Evolutionary conservation across 306 rosid genomes (phyloP).

Genomic region (Hippophae tibetana): DNA sequence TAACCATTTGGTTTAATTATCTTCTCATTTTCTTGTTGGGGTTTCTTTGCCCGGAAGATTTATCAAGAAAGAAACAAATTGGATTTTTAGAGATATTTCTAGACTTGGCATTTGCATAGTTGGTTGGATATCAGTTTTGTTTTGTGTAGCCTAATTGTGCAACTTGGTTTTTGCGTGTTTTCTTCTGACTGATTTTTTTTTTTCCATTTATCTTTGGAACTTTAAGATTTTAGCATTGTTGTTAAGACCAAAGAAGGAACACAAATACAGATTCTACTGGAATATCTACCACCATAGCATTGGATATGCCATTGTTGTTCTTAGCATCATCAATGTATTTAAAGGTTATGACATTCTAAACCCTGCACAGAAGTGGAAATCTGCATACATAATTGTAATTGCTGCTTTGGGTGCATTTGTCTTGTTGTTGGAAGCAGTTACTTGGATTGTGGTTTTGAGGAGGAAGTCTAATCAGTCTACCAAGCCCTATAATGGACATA

Average conservation of each 20-base stretch:
- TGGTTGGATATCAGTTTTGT: background rate
- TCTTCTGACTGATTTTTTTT: constrained; percentile 6
- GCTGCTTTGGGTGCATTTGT: constrained; percentile 41
- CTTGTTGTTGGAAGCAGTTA: constrained; percentile 50
- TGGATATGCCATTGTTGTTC: constrained; percentile 46
- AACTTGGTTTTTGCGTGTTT: constrained; percentile 1
- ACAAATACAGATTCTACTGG: constrained; percentile 62
- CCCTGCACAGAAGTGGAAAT: constrained; percentile 52
- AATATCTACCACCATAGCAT: constrained; percentile 71
- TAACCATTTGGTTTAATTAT: background rate
- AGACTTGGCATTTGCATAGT: background rate
- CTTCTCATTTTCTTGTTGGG: background rate
- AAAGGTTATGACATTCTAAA: constrained; percentile 48
- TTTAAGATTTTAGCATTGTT: constrained; percentile 67
- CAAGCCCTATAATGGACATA: constrained; percentile 40
- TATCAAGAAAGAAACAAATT: background rate
- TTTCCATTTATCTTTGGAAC: background rate
- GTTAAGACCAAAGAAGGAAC: constrained; percentile 64
- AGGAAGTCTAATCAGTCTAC: constrained; percentile 41
- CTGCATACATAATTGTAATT: constrained; percentile 34
- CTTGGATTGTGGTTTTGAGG: constrained; percentile 64
- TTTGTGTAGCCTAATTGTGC: background rate
- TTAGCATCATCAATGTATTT: constrained; percentile 63
- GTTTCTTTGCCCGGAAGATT: background rate
- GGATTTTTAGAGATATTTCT: background rate